These are phyloP conservation scores for Coemansia sp. DNA, from an alignment of 371 early-diverging fungal genomes.

Conservation along the genomic window DNA sequence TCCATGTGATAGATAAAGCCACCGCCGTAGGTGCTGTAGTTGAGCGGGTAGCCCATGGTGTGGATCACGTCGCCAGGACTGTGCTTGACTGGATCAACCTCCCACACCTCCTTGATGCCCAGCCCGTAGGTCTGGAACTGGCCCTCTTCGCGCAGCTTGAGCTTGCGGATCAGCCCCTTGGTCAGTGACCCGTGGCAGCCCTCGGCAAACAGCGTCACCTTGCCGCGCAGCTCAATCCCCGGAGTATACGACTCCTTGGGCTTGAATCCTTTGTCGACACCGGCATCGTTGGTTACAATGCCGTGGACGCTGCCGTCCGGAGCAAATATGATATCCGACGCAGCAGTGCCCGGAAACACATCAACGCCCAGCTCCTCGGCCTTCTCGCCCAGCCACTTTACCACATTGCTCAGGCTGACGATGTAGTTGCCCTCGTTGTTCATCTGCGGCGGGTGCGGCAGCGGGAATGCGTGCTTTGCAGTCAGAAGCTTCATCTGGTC, in stretches of 20 bases:
- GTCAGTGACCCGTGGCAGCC: slow-evolving; percentile 97
- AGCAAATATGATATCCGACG: slow-evolving; percentile 86
- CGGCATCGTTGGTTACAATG: slow-evolving; percentile 95
- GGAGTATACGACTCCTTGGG: slow-evolving; percentile 92
- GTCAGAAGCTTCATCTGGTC: slow-evolving; percentile 91
- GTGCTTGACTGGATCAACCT: slow-evolving; percentile 85
- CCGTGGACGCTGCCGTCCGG: slow-evolving; percentile 91
- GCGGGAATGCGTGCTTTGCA: slow-evolving; percentile 72
- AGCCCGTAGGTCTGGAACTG: slow-evolving; percentile 85
- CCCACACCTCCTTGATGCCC: slow-evolving; percentile 98
- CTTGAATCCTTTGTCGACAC: slow-evolving; percentile 84
- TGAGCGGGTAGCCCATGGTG: slow-evolving; percentile 92
- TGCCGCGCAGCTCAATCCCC: slow-evolving; percentile 95
- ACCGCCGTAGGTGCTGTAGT: slow-evolving; percentile 89
- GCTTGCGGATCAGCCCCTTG: slow-evolving; percentile 85
- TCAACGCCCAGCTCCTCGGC: slow-evolving; percentile 97
- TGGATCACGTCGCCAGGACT: slow-evolving; percentile 85
- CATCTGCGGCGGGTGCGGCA: slow-evolving; percentile 97
- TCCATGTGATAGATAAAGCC: slow-evolving; percentile 96
- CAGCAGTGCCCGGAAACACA: slow-evolving; percentile 92
- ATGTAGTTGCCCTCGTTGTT: slow-evolving; percentile 97
- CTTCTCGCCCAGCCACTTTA: slow-evolving; percentile 95
- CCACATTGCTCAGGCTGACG: slow-evolving; percentile 89
- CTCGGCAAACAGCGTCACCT: slow-evolving; percentile 95
- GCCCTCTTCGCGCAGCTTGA: slow-evolving; percentile 73